These are phyloP conservation scores for Viola odorata DNA, from an alignment of 345 rosid species.

Conservation along the genomic window DNA sequence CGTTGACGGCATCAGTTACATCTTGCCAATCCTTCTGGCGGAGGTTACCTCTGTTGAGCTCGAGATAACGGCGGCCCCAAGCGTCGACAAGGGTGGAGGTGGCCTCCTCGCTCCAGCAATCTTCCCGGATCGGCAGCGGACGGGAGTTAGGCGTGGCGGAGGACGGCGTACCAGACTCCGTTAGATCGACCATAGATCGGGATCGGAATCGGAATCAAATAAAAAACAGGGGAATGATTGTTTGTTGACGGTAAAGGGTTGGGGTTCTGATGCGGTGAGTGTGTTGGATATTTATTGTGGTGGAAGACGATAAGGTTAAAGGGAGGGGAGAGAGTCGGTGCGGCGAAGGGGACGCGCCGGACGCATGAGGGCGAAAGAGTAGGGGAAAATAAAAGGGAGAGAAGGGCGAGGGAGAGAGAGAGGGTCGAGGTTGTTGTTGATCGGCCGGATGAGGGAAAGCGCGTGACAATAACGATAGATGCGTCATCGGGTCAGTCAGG, in stretches of 20 bases:
- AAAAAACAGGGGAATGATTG: background rate
- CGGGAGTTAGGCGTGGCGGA: constrained; percentile 22
- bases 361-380: background rate
- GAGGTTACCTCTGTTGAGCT: constrained; percentile 86
- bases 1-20: constrained; percentile 88
- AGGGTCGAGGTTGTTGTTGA: no score
- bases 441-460: no score
- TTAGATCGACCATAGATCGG: constrained; percentile 19
- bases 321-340: constrained; percentile 19
- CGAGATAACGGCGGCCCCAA: constrained; percentile 88
- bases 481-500: no score
- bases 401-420: no score
- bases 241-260: background rate
- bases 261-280: background rate
- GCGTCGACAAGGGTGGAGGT: constrained; percentile 87
- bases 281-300: background rate
- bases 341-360: constrained; percentile 35
- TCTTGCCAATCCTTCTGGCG: constrained; percentile 99
- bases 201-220: background rate
- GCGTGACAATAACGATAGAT: no score
- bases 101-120: constrained; percentile 99
- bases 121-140: constrained; percentile 70
- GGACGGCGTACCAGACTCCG: constrained; percentile 16
- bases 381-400: background rate
- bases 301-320: background rate